A percentile compares a stretch with the other conserved stretches of the same genome.
phyloP scores from a whole-genome alignment of 139 green algal species.

The Zygnema circumcarinatum region DNA sequence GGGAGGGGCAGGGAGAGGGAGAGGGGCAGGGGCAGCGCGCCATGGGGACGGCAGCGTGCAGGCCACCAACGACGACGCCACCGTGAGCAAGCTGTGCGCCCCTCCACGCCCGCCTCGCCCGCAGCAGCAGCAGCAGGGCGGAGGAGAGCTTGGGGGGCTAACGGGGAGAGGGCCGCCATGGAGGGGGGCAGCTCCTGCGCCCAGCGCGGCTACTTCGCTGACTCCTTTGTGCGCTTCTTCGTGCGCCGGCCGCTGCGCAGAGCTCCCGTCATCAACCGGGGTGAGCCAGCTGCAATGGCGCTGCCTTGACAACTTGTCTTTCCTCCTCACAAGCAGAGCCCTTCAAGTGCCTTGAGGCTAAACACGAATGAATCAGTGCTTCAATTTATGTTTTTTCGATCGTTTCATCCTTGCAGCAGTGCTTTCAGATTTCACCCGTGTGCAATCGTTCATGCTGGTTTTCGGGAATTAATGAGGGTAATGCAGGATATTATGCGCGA shows the following conservation, averaged over 20 bases:
- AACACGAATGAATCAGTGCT: constrained; percentile 10
- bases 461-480: too few relatives aligned
- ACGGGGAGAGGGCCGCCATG: background rate
- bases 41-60: constrained; percentile 25
- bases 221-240: constrained; percentile 61
- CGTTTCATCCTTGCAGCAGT: too few relatives aligned
- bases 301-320: background rate
- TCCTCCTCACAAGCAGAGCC: background rate
- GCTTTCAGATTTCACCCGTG: too few relatives aligned
- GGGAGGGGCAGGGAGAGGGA: background rate
- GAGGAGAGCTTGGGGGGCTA: background rate
- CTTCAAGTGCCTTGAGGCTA: too few relatives aligned
- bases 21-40: background rate
- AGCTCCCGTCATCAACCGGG: constrained; percentile 61
- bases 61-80: constrained; percentile 54
- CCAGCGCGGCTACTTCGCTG: constrained; percentile 55
- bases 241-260: constrained; percentile 40
- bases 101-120: background rate
- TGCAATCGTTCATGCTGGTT: too few relatives aligned
- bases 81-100: constrained; percentile 52
- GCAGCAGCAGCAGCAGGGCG: background rate
- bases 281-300: constrained; percentile 13
- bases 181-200: constrained; percentile 52
- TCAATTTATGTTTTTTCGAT: too few relatives aligned
- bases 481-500: constrained; percentile 65